Base-by-base conservation (phyloP, 2,329 filamentous ascomycete species). In the Tolypocladium nubicola region DNA sequence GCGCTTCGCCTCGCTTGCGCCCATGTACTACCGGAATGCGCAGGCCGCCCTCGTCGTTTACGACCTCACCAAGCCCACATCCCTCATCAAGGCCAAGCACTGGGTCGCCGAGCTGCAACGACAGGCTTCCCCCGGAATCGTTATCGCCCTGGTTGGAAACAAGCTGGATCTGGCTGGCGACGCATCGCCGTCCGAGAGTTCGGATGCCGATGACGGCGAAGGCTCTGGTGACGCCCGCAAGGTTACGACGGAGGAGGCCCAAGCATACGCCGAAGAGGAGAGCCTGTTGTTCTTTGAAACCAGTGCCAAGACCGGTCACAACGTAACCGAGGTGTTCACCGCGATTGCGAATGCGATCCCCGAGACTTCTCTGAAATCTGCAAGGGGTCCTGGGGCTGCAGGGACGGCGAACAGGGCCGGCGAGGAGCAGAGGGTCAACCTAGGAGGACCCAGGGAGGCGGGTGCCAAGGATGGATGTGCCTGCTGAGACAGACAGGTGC, bases 11-110 rank as follows among this genome's bases (percentile, higher is more conserved):
- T 95, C 89, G 55, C 84, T 97, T 60, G 94, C 94, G 55, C 94
- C 93, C 67, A 97, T 97, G 94, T 99, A 99, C 82, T 97, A 97
- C 80, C 91, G 93, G 75, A 97, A 99, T 72, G 94, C 94, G 55
- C 93, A 97, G 77, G 91, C 92, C 62, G 94, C 94, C 16, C 88
- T 99, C 64, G 93, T 99, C 61, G 93, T 97, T 71, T 99, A 97
- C 83, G 93, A 99, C 71, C 86, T 99, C 67, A 99, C 94, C 61
- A 97, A 97, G 75, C 89, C 92, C 49, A 94, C 90, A 54, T 96
- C 91, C 53, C 86, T 99, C 65, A 85, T 90, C 74, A 97, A 99
- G 78, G 94, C 94, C 56, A 96, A 96, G 77, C 93, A 97, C 80
- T 99, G 93, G 93, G 92, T 99, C 57, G 93, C 93, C 57, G 93